Conservation (phyloP, 164 flowering plant genomes). For the Magnolia sinica region DNA sequence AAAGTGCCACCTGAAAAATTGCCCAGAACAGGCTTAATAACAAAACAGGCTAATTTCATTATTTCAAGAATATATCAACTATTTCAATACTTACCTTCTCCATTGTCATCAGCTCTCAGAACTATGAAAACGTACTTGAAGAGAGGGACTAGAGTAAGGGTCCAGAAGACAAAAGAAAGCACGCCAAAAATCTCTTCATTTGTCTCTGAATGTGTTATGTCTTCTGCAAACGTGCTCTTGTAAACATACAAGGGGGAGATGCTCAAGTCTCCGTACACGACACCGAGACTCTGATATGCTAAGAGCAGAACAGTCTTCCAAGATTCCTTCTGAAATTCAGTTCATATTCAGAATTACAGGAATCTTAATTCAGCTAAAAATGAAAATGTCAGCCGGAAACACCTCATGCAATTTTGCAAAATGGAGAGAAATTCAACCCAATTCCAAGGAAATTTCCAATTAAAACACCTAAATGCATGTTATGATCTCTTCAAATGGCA, state of each 20-base stretch:
- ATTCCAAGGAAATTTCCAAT: background rate
- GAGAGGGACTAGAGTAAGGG: slow-evolving; percentile 64
- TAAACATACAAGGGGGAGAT: slow-evolving; percentile 85
- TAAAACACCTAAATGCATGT: background rate
- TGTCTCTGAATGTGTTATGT: slow-evolving; percentile 75
- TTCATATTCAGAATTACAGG: background rate
- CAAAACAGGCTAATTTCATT: background rate
- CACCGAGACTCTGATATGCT: slow-evolving; percentile 90
- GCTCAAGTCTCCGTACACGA: slow-evolving; percentile 85
- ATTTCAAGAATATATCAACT: background rate
- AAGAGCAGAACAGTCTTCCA: slow-evolving; percentile 64
- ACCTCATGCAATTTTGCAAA: background rate
- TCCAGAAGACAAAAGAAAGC: slow-evolving; percentile 82
- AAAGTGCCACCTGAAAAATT: slow-evolving; percentile 70
- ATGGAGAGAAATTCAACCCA: background rate
- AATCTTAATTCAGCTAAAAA: background rate
- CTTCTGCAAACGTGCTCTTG: slow-evolving; percentile 86
- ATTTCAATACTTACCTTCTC: slow-evolving; percentile 50
- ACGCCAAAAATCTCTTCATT: slow-evolving; percentile 85
- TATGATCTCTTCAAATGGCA: background rate
- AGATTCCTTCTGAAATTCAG: slow-evolving; percentile 60
- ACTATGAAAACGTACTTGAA: slow-evolving; percentile 77
- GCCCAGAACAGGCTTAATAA: background rate
- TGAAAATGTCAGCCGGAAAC: background rate
- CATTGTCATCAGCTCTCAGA: slow-evolving; percentile 79